Evolutionary conservation across 495 filamentous ascomycete genomes (phyloP).

Genomic region (Aspergillus leporis): DNA sequence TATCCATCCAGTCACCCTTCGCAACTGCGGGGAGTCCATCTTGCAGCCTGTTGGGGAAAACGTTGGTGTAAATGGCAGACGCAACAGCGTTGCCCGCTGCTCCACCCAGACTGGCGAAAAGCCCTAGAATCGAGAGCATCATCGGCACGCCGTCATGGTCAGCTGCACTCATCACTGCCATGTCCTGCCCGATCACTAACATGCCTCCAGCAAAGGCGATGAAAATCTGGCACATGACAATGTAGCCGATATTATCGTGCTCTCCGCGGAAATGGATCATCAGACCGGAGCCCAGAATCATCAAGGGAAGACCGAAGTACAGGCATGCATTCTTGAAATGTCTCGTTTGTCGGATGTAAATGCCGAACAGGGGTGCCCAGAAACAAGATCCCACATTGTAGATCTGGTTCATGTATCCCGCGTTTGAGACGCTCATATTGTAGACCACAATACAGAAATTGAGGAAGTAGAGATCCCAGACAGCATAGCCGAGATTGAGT

Average conservation of each 20-base stretch:
- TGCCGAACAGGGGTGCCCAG: conserved; percentile 37
- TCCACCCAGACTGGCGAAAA: conserved; percentile 66
- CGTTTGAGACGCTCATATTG: too few species aligned
- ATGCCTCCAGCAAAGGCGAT: conserved; percentile 65
- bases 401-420: too few species aligned
- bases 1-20: too few species aligned
- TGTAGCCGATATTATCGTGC: conserved; percentile 57
- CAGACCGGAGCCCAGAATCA: conserved; percentile 58
- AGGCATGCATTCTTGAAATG: too few species aligned
- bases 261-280: conserved; percentile 68
- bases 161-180: conserved; percentile 55
- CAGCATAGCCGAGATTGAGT: conserved; percentile 57
- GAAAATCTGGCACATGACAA: conserved; percentile 76
- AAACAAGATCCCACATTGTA: too few species aligned
- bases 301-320: conserved; percentile 46
- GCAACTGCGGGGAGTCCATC: conserved; percentile 25
- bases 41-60: conserved; percentile 56
- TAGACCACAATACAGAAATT: too few species aligned
- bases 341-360: too few species aligned
- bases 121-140: conserved; percentile 60
- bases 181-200: conserved; percentile 63
- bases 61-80: conserved; percentile 62
- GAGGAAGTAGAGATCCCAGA: too few species aligned
- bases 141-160: conserved; percentile 52
- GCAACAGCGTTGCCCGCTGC: conserved; percentile 62